Percentiles rank a stretch among this genome's conserved stretches.
Conservation (phyloP, 805 yeast species). For the Candida alai region DNA sequence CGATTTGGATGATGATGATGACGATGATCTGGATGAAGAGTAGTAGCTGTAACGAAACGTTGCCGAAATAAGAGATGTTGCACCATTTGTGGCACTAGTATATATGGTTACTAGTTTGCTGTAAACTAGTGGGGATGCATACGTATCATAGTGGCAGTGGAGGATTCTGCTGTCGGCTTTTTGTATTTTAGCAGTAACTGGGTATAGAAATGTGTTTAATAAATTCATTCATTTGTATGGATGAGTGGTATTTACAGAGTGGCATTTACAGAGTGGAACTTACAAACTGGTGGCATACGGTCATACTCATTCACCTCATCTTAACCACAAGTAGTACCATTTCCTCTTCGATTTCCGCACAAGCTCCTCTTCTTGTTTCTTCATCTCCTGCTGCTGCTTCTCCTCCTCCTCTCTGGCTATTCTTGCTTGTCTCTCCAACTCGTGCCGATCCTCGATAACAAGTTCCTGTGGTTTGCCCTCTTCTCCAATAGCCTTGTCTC, state of each 20-base stretch:
- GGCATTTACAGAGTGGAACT: not conserved
- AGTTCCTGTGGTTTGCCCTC: slow-evolving; percentile 38
- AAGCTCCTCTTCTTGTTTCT: slow-evolving; percentile 13
- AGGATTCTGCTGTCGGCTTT: no score
- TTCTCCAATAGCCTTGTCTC: slow-evolving; percentile 52
- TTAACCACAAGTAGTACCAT: slow-evolving; percentile 55
- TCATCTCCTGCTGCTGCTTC: slow-evolving; percentile 12
- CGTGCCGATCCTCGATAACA: slow-evolving; percentile 36
- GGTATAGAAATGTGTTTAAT: slow-evolving; percentile 1
- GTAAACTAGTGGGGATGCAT: not conserved
- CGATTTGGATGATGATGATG: slow-evolving; percentile 55
- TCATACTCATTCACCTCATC: no score
- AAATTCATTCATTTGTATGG: not conserved
- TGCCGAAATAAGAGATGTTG: slow-evolving; percentile 1
- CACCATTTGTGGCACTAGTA: no score
- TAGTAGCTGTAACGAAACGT: no score
- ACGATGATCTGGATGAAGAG: slow-evolving; percentile 32
- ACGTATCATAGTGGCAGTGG: not conserved
- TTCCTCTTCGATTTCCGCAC: slow-evolving; percentile 19
- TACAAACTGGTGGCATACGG: not conserved
- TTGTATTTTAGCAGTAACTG: slow-evolving; percentile 1
- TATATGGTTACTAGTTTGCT: no score
- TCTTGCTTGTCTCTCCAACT: slow-evolving; percentile 23
- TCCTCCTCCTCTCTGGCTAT: slow-evolving; percentile 15
- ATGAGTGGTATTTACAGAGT: not conserved